Percentiles rank a stretch among this genome's conserved stretches.
Evolutionary conservation across 2,329 filamentous ascomycete species (phyloP).

Genomic region (Penicillium paneum): DNA sequence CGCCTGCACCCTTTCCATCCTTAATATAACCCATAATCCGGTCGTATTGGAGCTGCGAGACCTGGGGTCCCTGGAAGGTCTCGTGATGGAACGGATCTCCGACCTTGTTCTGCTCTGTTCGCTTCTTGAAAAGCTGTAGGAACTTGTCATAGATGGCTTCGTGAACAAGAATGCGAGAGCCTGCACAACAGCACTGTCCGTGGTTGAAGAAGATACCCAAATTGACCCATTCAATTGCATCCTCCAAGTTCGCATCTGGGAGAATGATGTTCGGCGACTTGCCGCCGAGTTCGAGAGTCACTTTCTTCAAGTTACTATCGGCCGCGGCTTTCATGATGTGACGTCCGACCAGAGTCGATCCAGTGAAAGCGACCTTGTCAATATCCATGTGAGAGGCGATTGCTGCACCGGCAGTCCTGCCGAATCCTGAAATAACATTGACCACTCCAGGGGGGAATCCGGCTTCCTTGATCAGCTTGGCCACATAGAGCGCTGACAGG

Average conservation of each 20-base stretch:
- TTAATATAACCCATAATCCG: conserved; percentile 77
- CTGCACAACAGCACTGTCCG: conserved; percentile 57
- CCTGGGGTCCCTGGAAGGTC: conserved; percentile 84
- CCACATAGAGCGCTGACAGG: conserved; percentile 59
- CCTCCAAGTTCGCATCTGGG: conserved; percentile 59
- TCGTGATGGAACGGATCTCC: conserved; percentile 74
- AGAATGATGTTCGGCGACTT: conserved; percentile 62
- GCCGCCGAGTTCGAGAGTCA: conserved; percentile 63
- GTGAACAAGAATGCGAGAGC: conserved; percentile 76
- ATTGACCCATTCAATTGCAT: conserved; percentile 65
- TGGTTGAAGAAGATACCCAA: conserved; percentile 52
- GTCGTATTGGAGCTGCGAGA: conserved; percentile 78
- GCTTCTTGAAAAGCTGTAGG: conserved; percentile 71
- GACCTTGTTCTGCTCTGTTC: conserved; percentile 68
- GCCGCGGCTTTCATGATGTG: conserved; percentile 60
- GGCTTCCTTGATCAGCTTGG: conserved; percentile 54
- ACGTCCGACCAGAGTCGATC: conserved; percentile 58
- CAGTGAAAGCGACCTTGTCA: conserved; percentile 62
- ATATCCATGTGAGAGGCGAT: conserved; percentile 60
- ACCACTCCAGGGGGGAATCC: conserved; percentile 60
- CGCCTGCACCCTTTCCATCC: conserved; percentile 61
- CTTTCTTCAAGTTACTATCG: conserved; percentile 61
- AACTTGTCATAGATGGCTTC: conserved; percentile 84
- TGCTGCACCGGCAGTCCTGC: conserved; percentile 69
- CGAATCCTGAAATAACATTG: conserved; percentile 68